phyloP scores from a whole-genome alignment of 768 basidiomycete species.

The Rhizopogon salebrosus region DNA sequence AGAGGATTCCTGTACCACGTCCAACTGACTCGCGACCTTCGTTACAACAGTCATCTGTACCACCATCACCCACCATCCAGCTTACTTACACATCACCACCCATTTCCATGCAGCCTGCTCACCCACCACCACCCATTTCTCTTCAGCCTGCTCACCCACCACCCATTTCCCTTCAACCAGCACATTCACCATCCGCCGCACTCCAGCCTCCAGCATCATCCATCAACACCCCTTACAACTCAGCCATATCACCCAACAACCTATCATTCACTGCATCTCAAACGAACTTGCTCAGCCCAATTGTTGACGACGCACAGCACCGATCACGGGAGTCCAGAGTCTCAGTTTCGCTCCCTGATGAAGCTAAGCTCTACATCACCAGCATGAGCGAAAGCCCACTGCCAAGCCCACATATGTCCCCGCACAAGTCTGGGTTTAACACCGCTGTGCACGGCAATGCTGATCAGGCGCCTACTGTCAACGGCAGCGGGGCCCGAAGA shows the following conservation, averaged over 20 bases:
- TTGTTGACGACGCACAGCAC: conserved; percentile 28
- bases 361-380: conserved; percentile 68
- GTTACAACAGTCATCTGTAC: conserved; percentile 2
- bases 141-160: conserved; percentile 6
- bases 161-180: conserved; percentile 2
- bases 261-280: conserved; percentile 13
- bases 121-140: conserved; percentile 1
- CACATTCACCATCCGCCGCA: conserved; percentile 13
- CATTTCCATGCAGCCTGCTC: conserved; percentile 1
- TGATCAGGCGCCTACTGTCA: background rate
- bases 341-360: conserved; percentile 69
- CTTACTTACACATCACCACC: background rate
- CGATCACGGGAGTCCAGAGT: conserved; percentile 62
- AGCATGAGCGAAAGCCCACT: conserved; percentile 62
- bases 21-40: background rate
- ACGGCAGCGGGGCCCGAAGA: background rate
- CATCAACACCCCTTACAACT: conserved; percentile 9
- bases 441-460: background rate
- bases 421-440: conserved; percentile 1
- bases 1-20: background rate
- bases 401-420: conserved; percentile 40
- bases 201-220: conserved; percentile 32
- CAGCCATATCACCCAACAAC: conserved; percentile 11
- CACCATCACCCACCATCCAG: background rate
- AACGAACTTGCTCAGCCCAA: conserved; percentile 16